These are phyloP conservation scores for Leccinum disarticulatum DNA, from an alignment of 768 basidiomycete genomes.

Conservation along the genomic window DNA sequence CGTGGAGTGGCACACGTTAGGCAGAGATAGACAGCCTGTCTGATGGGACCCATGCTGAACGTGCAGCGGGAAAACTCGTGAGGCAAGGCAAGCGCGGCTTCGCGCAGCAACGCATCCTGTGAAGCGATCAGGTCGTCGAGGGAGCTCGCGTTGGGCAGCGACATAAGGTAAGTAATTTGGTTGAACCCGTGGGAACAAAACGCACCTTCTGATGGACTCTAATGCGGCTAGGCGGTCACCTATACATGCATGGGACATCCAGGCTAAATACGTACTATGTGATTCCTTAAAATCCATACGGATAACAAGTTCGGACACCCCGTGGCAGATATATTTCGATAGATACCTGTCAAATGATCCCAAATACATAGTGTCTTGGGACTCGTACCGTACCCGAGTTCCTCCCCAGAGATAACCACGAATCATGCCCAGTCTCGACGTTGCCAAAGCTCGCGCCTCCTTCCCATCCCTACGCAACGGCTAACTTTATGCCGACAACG, in stretches of 20 bases:
- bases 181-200: too few relatives aligned
- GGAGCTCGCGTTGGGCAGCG: conserved; percentile 14
- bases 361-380: background rate
- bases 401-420: background rate
- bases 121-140: conserved; percentile 26
- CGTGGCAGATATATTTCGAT: too few relatives aligned
- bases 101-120: conserved; percentile 31
- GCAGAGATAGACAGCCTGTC: conserved; percentile 83
- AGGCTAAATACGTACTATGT: too few relatives aligned
- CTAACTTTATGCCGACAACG: conserved; percentile 74
- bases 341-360: conserved; percentile 3
- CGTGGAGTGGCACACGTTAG: conserved; percentile 64
- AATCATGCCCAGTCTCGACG: conserved; percentile 39
- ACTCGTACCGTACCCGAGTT: background rate
- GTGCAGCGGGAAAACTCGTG: conserved; percentile 67
- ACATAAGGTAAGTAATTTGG: too few relatives aligned
- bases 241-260: too few relatives aligned
- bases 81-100: conserved; percentile 53
- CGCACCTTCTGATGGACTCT: too few relatives aligned
- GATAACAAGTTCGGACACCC: too few relatives aligned
- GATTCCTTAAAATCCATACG: too few relatives aligned
- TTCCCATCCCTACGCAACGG: conserved; percentile 63
- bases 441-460: conserved; percentile 50
- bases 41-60: conserved; percentile 56
- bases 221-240: too few relatives aligned